phyloP scores from a whole-genome alignment of 208 protist genomes.

The Leishmania mexicana region DNA sequence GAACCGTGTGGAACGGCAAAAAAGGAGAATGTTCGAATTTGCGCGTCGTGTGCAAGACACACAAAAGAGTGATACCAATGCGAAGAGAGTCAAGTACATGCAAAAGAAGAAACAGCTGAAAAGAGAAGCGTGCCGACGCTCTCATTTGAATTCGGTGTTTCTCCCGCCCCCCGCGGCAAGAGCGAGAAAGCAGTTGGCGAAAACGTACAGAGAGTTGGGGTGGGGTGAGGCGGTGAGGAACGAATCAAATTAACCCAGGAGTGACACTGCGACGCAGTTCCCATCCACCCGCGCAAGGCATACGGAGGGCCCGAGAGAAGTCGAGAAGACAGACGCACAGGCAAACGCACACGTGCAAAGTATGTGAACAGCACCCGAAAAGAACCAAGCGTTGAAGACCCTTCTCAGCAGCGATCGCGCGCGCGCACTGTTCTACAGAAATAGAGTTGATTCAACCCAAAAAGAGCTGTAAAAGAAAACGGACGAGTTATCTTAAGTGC shows the following conservation, averaged over 20 bases:
- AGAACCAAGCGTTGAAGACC: not conserved
- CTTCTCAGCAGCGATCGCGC: not conserved
- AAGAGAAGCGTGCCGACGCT: not conserved
- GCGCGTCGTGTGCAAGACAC: not conserved
- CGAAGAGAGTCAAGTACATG: too few relatives aligned
- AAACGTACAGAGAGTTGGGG: not conserved
- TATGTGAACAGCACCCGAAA: not conserved
- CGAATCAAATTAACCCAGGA: not conserved
- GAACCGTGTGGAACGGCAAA: not conserved
- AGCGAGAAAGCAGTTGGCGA: not conserved
- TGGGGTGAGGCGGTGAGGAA: not conserved
- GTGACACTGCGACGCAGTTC: not conserved
- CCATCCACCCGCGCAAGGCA: not conserved
- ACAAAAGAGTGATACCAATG: not conserved
- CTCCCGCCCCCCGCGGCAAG: not conserved
- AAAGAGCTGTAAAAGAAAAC: not conserved
- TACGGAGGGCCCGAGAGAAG: not conserved
- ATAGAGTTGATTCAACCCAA: too few relatives aligned
- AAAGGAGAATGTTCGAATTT: not conserved
- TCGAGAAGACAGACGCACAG: not conserved
- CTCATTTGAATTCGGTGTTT: not conserved
- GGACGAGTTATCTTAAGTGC: not conserved
- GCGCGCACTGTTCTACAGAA: not conserved
- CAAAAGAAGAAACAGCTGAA: too few relatives aligned
- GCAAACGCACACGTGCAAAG: not conserved